Base-by-base conservation (phyloP, 257 asterid species). In the Marsdenia floribunda region DNA sequence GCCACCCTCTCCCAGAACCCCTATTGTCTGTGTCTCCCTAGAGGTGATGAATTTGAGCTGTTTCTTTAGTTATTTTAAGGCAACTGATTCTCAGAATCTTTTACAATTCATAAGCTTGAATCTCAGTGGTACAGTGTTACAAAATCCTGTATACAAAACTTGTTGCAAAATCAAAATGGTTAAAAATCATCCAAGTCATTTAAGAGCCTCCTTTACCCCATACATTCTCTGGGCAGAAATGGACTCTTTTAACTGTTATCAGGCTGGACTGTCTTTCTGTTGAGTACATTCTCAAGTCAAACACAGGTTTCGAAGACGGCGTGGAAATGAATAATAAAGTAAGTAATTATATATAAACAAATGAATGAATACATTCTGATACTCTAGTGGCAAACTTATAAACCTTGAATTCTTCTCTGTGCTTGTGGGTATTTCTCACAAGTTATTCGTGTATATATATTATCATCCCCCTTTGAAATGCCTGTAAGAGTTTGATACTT, bases 291-390 rank as follows among this genome's bases (percentile, higher is more conserved):
- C 47, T 61, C 8, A 6, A 9, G 52, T 19, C 18, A 16, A 66
- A 19, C 50, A 37, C 52, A 19, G 47, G 69, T 64, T 44, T 14
- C 8, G 22, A 6, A 0, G 10, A 13, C 6, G 2, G 18, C 49
- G 3, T 19, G 70, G 37, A 38, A 37, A 38, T 16, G 67, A 54
- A 71, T 59, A 37, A 67, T 75, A 77, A 78, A 80, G 75, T 78
- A 5, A 29, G 33, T 29, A 76, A 82, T 75, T 76, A 79, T 73
- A 83, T 78, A 83, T 77, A 72, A 86, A 85, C 89, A 86, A 79
- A 76, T 82, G 85, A 89, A 88, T 82, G 77, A 86, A 84, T 81
- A 78, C 86, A 85, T 79, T 59, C 14, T 37, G 26, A 65, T 33
- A 22, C 33, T 61, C 77, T 42, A 73, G 75, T 54, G 77, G 19